Evolutionary conservation across 495 filamentous ascomycete genomes (phyloP).

Genomic region (Chaetomidium leptoderma): DNA sequence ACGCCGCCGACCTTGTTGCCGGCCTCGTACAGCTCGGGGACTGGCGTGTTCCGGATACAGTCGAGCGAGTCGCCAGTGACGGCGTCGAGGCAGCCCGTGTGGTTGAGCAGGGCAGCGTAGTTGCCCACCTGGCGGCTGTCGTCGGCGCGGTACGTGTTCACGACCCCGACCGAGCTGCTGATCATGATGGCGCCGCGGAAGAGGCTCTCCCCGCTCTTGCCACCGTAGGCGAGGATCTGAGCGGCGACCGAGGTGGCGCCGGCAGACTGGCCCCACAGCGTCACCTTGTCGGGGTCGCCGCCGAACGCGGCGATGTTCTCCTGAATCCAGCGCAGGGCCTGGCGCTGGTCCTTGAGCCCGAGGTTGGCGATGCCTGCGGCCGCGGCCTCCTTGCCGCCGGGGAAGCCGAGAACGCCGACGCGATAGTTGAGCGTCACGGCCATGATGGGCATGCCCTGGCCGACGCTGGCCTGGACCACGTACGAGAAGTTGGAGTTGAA

Average conservation of each 20-base stretch:
- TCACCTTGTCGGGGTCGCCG: constrained; percentile 32
- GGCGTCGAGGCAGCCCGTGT: neutral
- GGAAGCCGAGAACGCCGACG: constrained; percentile 28
- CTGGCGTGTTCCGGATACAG: neutral
- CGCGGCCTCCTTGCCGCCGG: neutral
- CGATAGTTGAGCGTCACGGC: constrained; percentile 33
- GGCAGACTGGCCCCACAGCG: constrained; percentile 15
- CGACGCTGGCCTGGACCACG: constrained; percentile 17
- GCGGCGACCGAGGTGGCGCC: constrained; percentile 11
- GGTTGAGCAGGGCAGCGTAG: neutral
- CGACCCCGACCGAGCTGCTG: neutral
- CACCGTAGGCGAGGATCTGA: neutral
- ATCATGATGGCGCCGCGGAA: constrained; percentile 1
- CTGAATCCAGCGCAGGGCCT: constrained; percentile 34
- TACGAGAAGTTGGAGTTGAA: neutral
- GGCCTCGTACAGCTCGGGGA: too few species aligned
- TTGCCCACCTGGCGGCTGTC: neutral
- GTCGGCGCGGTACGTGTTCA: neutral
- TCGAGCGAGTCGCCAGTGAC: neutral
- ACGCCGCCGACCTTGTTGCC: neutral
- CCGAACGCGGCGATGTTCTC: constrained; percentile 53
- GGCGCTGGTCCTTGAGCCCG: constrained; percentile 32
- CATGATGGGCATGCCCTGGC: constrained; percentile 35
- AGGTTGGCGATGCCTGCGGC: constrained; percentile 24
- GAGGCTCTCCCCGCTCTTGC: neutral